These are phyloP conservation scores for Mycocalia duriaeana DNA, from an alignment of 1,284 basidiomycete genomes.

Conservation along the genomic window DNA sequence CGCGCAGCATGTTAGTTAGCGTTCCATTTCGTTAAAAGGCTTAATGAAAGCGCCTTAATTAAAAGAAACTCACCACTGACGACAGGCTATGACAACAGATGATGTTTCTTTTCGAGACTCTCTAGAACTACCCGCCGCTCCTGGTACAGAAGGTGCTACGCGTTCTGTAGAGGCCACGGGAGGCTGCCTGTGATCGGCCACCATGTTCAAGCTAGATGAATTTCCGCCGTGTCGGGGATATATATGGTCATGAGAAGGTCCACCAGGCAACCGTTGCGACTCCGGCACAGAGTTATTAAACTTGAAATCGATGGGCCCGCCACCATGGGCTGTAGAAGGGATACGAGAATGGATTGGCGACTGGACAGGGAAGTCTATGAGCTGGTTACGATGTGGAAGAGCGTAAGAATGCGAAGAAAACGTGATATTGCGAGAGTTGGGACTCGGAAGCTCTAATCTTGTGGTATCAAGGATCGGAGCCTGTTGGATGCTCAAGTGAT, in stretches of 20 bases:
- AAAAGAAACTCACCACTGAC: conserved; percentile 47
- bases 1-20: conserved; percentile 28
- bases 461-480: conserved; percentile 37
- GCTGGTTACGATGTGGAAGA: conserved; percentile 35
- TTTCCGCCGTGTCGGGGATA: conserved; percentile 26
- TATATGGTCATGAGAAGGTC: conserved; percentile 36
- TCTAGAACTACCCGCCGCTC: conserved; percentile 22
- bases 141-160: conserved; percentile 29
- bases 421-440: conserved; percentile 30
- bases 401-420: conserved; percentile 28
- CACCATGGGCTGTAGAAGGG: conserved; percentile 25
- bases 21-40: conserved; percentile 33
- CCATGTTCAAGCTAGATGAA: conserved; percentile 26
- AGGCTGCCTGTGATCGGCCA: conserved; percentile 34
- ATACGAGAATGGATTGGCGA: conserved; percentile 35
- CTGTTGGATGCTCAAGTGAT: conserved; percentile 32
- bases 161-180: conserved; percentile 29
- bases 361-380: conserved; percentile 35
- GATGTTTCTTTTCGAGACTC: conserved; percentile 55
- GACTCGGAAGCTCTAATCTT: conserved; percentile 33
- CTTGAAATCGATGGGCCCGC: conserved; percentile 29
- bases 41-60: conserved; percentile 32
- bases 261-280: conserved; percentile 43
- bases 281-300: conserved; percentile 30
- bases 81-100: conserved; percentile 65